Conservation (phyloP, 2,329 filamentous ascomycete genomes). For the Gliomastix tumulicola region DNA sequence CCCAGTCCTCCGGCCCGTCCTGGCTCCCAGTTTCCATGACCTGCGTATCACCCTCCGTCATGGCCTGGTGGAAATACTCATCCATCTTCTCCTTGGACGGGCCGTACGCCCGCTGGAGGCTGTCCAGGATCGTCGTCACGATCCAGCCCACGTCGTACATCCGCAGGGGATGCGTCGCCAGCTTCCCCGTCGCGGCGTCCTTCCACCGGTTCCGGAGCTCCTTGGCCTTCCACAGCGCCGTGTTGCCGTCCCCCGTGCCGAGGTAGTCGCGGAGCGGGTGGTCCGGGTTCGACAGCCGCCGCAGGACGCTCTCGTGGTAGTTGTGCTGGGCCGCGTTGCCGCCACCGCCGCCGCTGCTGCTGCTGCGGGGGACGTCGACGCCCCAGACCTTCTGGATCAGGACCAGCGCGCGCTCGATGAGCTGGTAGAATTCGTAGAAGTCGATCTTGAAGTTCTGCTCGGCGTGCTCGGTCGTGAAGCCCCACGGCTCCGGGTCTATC, state of each 20-base stretch:
- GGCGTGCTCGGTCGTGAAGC: conserved; percentile 33
- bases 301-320: conserved; percentile 65
- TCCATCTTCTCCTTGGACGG: conserved; percentile 40
- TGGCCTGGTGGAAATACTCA: conserved; percentile 6
- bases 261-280: conserved; percentile 52
- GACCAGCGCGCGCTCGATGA: conserved; percentile 64
- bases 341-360: conserved; percentile 4
- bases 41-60: no score
- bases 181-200: conserved; percentile 41
- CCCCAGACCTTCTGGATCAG: conserved; percentile 59
- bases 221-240: conserved; percentile 59
- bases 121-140: conserved; percentile 46
- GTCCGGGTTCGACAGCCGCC: conserved; percentile 46
- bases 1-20: conserved; percentile 19
- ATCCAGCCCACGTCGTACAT: conserved; percentile 58
- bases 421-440: conserved; percentile 70
- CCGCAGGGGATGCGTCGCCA: conserved; percentile 34
- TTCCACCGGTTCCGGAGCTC: conserved; percentile 69
- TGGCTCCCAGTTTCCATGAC: no score
- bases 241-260: conserved; percentile 45
- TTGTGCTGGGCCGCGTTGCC: conserved; percentile 29
- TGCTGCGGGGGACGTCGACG: conserved; percentile 36
- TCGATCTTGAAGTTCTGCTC: conserved; percentile 72
- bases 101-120: conserved; percentile 50
- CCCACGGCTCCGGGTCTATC: conserved; percentile 25